Evolutionary conservation across 768 basidiomycete species (phyloP), one percentile per base, ranked within the genome.

Genomic region (Lentinus tigrinus): DNA sequence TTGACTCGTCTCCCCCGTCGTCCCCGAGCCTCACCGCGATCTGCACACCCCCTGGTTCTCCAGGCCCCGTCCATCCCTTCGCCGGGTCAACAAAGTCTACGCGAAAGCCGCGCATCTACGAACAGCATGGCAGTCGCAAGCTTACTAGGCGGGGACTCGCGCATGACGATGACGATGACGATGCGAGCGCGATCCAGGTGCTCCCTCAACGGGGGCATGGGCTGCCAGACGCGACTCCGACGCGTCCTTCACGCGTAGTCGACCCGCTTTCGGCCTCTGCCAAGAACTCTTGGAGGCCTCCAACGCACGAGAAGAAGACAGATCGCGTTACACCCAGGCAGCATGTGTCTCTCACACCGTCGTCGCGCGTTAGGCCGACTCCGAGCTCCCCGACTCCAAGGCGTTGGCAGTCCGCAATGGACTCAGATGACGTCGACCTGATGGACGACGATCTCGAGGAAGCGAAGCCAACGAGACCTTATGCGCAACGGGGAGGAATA

Each of bases 1-100:
- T 73, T 3, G 73, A 76, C 48, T 77, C 76, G 16, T 77, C 74
- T 0, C 75, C 76, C 0, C 69, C 67, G 4, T 70, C 72, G 4
- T 76, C 75, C 36, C 74, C 74, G 0, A 36, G 51, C 17, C 61
- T 74, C 44, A 67, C 28, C 16, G 56, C 68, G 58, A 1, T 67
- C 52, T 31, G 64, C 72, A 69, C 63, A 60, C 70, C 74, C 42
- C 67, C 77, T 39, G 67, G 74, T 44, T 58, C 63, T 23, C 64
- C 66, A 7, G 67, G 66, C 26, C 54, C 63, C 26, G 17, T 63
- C 14, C 70, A 88, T 63, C 86, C 85, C 0, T 82, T 85, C 52
- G 83, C 88, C 13, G 87, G 78, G 0, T 84, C 85, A 1, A 78
- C 79, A 3, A 82, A 81, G 54, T 76, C 79, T 3, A 72, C 63